Base-by-base conservation (phyloP, 2,329 filamentous ascomycete genomes). In the Monilinia fructigena region DNA sequence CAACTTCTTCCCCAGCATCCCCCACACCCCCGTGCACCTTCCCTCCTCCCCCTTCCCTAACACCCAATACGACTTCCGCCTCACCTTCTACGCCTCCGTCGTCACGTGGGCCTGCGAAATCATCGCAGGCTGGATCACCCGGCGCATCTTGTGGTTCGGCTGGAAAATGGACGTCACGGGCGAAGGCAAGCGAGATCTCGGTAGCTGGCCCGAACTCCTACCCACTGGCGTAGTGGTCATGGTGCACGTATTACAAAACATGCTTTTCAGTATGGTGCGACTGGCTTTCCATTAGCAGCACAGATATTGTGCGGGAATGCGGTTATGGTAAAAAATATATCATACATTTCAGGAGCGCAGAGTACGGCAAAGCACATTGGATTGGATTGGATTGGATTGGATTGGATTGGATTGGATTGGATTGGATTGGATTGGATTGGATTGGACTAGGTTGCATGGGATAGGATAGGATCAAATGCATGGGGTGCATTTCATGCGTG, bases 31-130 rank as follows among this genome's bases (percentile, higher is more conserved):
- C 50, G 18, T 18, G 40, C 20, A 14, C 14, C 3, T 38, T 38
- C 5, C 26, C 40, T 7, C 58, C 50, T 18, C n/a, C 38, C 2
- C 45, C 58, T 2, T n/a, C 18, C 76, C 77, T 8, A 74, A 77
- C 55, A 76, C 79, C 53, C 74, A 72, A 50, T 89, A 89, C 75
- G 85, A 87, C 71, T 89, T 89, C 73, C 76, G 79, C 53, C 79
- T 89, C 59, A 89, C 87, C 0, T 86, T 89, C 69, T 85, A 82
- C 71, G 86, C 86, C 66, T 87, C 86, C 23, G 79, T 80, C 66
- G 81, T 89, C 65, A 90, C 87, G 6, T 90, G 87, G 87, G 86
- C 79, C 2, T 89, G 87, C 76, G 87, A 90, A 79, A 80, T 89
- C 64, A 79, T 80, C 1, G 86, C 87, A 0, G 86, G 85, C 69